Evolutionary conservation across 345 rosid species (phyloP).

Genomic region (Eucalyptus melliodora): DNA sequence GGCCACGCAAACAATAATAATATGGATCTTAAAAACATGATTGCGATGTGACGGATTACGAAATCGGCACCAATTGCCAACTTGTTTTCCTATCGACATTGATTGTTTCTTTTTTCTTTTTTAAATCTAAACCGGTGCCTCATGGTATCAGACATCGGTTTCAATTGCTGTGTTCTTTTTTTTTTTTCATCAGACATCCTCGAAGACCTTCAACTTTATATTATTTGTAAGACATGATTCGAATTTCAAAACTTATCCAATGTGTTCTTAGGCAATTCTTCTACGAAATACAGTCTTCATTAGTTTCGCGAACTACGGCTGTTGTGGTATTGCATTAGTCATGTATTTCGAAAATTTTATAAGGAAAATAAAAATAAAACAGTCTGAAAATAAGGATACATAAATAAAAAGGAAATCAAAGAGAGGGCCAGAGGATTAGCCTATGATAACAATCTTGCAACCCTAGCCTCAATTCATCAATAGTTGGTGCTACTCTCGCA

Average conservation of each 20-base stretch:
- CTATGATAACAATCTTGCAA: background rate
- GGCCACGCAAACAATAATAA: background rate
- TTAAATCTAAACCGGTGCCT: background rate
- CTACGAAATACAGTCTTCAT: background rate
- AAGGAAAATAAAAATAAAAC: background rate
- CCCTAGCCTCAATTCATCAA: accelerated
- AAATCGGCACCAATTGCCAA: background rate
- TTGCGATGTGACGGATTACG: background rate
- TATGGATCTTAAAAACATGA: background rate
- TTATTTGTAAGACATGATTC: background rate
- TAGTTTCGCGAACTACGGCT: background rate
- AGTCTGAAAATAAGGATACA: background rate
- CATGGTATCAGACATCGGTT: background rate
- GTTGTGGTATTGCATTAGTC: background rate
- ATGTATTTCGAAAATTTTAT: background rate
- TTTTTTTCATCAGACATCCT: background rate
- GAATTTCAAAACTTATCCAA: background rate
- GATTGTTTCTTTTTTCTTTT: background rate
- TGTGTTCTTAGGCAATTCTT: background rate
- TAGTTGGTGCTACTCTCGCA: background rate
- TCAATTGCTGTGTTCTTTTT: background rate
- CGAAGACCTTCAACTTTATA: background rate
- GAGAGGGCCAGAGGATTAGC: background rate
- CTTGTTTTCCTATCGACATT: background rate
- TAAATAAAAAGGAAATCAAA: background rate